phyloP scores from a whole-genome alignment of 305 asterid species.

The Fraxinus dipetala region DNA sequence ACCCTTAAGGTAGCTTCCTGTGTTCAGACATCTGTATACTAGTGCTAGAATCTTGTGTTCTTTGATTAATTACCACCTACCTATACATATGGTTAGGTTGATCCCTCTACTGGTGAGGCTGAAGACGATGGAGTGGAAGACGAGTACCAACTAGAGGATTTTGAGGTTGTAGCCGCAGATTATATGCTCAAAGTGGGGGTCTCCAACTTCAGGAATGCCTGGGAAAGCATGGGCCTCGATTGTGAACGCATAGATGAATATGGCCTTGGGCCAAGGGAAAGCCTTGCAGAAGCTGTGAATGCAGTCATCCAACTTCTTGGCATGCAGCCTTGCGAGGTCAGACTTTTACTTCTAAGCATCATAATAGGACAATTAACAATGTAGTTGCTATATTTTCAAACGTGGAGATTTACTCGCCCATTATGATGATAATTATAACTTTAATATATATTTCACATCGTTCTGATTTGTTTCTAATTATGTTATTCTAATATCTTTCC shows the following conservation, averaged over 20 bases:
- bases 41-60: background rate
- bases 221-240: constrained; percentile 81
- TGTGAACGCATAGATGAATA: constrained; percentile 73
- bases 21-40: background rate
- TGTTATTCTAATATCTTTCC: background rate
- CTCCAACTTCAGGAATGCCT: constrained; percentile 83
- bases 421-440: background rate
- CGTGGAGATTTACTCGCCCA: background rate
- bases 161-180: constrained; percentile 82
- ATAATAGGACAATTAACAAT: background rate
- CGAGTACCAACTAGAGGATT: constrained; percentile 90
- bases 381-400: background rate
- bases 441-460: background rate
- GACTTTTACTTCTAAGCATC: constrained; percentile 16
- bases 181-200: constrained; percentile 80
- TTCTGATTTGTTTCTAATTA: background rate
- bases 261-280: constrained; percentile 93
- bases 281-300: constrained; percentile 74
- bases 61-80: constrained; percentile 6
- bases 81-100: constrained; percentile 48
- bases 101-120: constrained; percentile 78
- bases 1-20: background rate
- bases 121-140: constrained; percentile 95
- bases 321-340: constrained; percentile 92
- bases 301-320: constrained; percentile 85